phyloP scores from a whole-genome alignment of 1,284 basidiomycete genomes.

The Pseudozyma hubeiensis region DNA sequence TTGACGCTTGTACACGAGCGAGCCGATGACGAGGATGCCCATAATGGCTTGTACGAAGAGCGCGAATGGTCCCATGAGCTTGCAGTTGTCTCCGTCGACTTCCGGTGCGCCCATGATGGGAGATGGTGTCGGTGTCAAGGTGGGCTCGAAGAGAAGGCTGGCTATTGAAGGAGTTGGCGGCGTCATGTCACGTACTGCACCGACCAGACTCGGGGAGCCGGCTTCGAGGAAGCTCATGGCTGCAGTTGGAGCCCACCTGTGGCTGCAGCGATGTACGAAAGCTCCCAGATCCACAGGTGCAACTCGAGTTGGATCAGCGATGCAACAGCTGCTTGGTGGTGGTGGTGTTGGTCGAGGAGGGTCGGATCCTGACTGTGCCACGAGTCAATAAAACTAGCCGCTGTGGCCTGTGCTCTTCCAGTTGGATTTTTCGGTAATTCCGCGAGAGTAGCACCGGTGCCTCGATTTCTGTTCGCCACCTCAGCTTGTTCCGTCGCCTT shows the following conservation, averaged over 20 bases:
- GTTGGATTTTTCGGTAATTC: too few species aligned
- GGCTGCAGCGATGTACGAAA: neutral
- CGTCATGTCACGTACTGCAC: slow-evolving; percentile 12
- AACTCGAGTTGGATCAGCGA: too few species aligned
- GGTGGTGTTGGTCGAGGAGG: neutral
- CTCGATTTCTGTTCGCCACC: too few species aligned
- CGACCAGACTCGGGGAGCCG: slow-evolving; percentile 11
- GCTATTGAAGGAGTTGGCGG: slow-evolving; percentile 17
- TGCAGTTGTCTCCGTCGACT: slow-evolving; percentile 58
- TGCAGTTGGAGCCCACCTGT: neutral
- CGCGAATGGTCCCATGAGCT: slow-evolving; percentile 59
- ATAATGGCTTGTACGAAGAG: slow-evolving; percentile 79
- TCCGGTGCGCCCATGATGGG: slow-evolving; percentile 40
- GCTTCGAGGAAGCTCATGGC: slow-evolving; percentile 18
- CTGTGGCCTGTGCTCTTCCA: slow-evolving; percentile 8
- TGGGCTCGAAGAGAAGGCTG: slow-evolving; percentile 3
- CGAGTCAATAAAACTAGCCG: neutral
- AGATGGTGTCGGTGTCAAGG: slow-evolving; percentile 19
- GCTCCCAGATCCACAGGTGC: too few species aligned
- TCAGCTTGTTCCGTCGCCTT: too few species aligned
- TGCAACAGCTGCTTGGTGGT: neutral
- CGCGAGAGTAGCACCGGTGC: too few species aligned
- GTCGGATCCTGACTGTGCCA: neutral
- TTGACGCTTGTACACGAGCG: slow-evolving; percentile 88
- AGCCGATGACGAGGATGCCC: slow-evolving; percentile 85